A percentile compares a stretch with the other conserved stretches of the same genome.
Evolutionary conservation across 345 rosid species (phyloP).

Genomic region (Abelmoschus esculentus): DNA sequence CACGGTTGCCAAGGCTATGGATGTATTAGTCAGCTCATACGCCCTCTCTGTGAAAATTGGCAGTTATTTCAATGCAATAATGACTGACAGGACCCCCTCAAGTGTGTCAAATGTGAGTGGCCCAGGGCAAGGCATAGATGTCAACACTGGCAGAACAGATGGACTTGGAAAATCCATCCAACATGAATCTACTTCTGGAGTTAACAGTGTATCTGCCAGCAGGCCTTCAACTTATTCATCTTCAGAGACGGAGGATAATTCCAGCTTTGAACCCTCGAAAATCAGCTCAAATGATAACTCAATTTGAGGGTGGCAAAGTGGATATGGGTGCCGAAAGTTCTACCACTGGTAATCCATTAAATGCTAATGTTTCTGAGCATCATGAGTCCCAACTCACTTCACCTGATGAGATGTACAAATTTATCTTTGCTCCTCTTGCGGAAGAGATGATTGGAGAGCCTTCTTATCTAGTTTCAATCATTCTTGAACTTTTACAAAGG

Average conservation of each 20-base stretch:
- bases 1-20: conserved; percentile 68
- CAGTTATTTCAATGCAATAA: conserved; percentile 49
- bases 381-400: conserved; percentile 67
- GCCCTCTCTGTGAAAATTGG: conserved; percentile 64
- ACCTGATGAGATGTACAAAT: conserved; percentile 83
- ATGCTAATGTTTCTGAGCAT: conserved; percentile 43
- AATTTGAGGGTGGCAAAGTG: conserved; percentile 21
- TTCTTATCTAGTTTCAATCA: conserved; percentile 72
- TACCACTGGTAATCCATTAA: conserved; percentile 30
- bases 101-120: conserved; percentile 22
- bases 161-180: conserved; percentile 25
- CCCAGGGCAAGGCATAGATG: conserved; percentile 23
- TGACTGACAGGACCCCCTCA: conserved; percentile 38
- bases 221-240: conserved; percentile 34
- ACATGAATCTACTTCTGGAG: conserved; percentile 22
- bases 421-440: conserved; percentile 75
- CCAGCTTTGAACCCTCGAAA: conserved; percentile 27
- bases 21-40: conserved; percentile 67
- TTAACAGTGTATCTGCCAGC: conserved; percentile 27
- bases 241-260: conserved; percentile 46
- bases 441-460: conserved; percentile 85
- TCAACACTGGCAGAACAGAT: conserved; percentile 34
- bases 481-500: conserved; percentile 84
- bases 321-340: conserved; percentile 32
- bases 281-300: conserved; percentile 26